Percentiles rank a stretch among this genome's conserved stretches.
phyloP scores from a whole-genome alignment of 495 filamentous ascomycete genomes.

The Thozetella sp. region DNA sequence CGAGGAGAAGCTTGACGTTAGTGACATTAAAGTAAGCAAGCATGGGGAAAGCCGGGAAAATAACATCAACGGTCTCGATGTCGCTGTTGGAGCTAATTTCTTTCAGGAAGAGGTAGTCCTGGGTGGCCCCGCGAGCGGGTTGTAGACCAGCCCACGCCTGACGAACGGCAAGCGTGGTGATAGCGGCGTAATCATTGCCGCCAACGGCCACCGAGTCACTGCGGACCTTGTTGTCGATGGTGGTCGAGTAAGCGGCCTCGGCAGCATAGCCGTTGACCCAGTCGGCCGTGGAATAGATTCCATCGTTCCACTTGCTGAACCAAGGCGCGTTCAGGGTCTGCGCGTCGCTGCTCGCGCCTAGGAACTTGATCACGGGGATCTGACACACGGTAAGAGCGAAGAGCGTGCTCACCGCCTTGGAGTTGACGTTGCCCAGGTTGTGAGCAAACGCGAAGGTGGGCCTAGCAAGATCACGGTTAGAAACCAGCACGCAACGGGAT shows the following conservation, averaged over 20 bases:
- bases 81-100: constrained; percentile 96
- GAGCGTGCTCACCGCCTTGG: constrained; percentile 39
- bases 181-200: constrained; percentile 73
- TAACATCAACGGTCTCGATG: constrained; percentile 93
- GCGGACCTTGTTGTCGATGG: constrained; percentile 70
- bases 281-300: constrained; percentile 44
- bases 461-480: constrained; percentile 20
- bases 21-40: constrained; percentile 87
- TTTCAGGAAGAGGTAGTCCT: constrained; percentile 86
- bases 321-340: constrained; percentile 75
- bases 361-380: constrained; percentile 76
- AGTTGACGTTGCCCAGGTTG: constrained; percentile 55
- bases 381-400: constrained; percentile 81
- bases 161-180: constrained; percentile 81
- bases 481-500: constrained; percentile 10
- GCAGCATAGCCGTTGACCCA: constrained; percentile 13
- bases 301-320: constrained; percentile 65
- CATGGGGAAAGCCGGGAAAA: constrained; percentile 89
- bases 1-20: constrained; percentile 82
- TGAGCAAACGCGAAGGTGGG: constrained; percentile 92
- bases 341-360: constrained; percentile 67
- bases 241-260: constrained; percentile 51
- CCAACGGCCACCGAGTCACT: constrained; percentile 69
- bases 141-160: constrained; percentile 87
- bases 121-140: constrained; percentile 74